Conservation (phyloP, 305 asterid species). For the Ajuga reptans region DNA sequence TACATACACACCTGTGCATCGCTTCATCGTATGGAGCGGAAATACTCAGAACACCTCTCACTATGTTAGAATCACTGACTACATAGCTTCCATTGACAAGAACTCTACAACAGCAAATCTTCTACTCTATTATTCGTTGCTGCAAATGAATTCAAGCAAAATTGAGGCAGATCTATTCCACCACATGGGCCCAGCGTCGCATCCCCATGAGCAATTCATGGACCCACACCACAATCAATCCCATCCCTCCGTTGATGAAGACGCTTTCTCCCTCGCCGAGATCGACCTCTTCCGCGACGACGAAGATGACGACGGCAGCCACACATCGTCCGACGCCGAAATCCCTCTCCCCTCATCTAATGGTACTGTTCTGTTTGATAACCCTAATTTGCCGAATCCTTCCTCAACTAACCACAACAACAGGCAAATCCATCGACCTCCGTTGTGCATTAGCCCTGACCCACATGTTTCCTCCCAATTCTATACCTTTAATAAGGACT, state of each 20-base stretch:
- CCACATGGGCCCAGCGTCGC: constrained; percentile 35
- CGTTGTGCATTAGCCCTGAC: constrained; percentile 49
- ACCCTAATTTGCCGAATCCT: constrained; percentile 33
- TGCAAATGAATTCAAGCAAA: constrained; percentile 56
- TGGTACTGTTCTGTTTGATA: constrained; percentile 19
- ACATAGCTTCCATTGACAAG: constrained; percentile 18
- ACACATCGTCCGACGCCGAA: constrained; percentile 61
- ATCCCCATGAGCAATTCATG: constrained; percentile 30
- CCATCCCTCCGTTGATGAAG: constrained; percentile 55
- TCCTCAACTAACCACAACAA: constrained; percentile 12
- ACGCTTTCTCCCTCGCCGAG: constrained; percentile 53
- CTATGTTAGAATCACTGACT: constrained; percentile 18
- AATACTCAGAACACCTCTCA: background rate
- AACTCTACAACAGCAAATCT: background rate
- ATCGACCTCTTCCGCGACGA: constrained; percentile 74
- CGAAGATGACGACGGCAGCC: constrained; percentile 68
- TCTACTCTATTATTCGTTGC: background rate
- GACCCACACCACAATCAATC: constrained; percentile 31
- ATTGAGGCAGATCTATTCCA: constrained; percentile 65
- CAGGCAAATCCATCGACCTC: constrained; percentile 19
- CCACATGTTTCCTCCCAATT: constrained; percentile 80
- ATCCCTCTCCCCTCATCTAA: constrained; percentile 29
- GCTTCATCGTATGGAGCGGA: background rate
- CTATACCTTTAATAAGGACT: constrained; percentile 78
- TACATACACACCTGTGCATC: background rate